phyloP scores from a whole-genome alignment of 2,329 filamentous ascomycete genomes.

The Orbilia blumenaviensis region DNA sequence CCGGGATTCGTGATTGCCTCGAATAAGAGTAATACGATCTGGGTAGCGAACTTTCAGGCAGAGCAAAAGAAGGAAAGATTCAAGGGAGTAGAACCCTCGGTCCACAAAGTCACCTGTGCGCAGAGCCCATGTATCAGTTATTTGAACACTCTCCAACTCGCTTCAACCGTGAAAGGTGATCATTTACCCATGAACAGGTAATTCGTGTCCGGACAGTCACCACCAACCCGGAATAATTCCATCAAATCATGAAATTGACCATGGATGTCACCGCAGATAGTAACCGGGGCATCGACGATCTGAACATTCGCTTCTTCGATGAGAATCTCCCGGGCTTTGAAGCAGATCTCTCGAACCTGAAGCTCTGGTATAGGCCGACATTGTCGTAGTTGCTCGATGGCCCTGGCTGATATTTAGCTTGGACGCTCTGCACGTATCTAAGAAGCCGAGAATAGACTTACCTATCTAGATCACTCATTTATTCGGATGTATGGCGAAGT shows the following conservation, averaged over 20 bases:
- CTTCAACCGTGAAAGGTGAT: constrained; percentile 5
- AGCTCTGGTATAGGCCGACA: constrained; percentile 95
- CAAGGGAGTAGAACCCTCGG: constrained; percentile 95
- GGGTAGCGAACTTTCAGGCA: constrained; percentile 97
- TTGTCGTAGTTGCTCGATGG: constrained; percentile 92
- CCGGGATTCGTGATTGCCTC: constrained; percentile 93
- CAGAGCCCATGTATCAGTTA: constrained; percentile 6
- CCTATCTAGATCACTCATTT: constrained; percentile 94
- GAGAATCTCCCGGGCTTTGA: constrained; percentile 93
- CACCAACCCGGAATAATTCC: constrained; percentile 93
- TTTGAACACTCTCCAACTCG: not conserved
- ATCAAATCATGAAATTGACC: constrained; percentile 96
- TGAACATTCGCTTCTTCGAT: constrained; percentile 99
- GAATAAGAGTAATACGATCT: constrained; percentile 93
- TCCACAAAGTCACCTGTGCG: constrained; percentile 88
- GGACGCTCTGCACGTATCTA: constrained; percentile 1
- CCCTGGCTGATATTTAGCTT: constrained; percentile 66
- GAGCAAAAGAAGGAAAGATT: constrained; percentile 93
- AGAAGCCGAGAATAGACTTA: constrained; percentile 62
- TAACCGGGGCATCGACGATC: constrained; percentile 91
- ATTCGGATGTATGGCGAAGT: constrained; percentile 57
- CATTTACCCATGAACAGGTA: constrained; percentile 89
- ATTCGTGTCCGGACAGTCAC: constrained; percentile 92
- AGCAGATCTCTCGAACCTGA: constrained; percentile 94
- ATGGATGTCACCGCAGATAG: constrained; percentile 97